Evolutionary conservation across 768 basidiomycete species (phyloP).

Genomic region (Termitomyces sp.): DNA sequence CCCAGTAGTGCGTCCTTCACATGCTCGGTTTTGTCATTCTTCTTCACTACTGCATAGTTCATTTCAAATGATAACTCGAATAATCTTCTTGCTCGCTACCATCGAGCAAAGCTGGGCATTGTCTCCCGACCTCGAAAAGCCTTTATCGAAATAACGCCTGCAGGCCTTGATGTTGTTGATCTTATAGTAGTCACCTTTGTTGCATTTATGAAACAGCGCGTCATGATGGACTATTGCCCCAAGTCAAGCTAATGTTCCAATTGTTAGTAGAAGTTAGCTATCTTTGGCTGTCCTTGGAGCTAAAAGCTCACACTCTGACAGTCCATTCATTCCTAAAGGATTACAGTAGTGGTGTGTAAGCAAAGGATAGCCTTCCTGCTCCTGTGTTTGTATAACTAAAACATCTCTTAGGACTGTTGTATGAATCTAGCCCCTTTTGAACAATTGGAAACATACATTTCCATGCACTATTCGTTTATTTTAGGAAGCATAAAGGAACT

Average conservation of each 20-base stretch:
- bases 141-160: constrained; percentile 24
- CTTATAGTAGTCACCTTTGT: constrained; percentile 25
- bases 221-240: constrained; percentile 7
- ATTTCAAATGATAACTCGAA: constrained; percentile 21
- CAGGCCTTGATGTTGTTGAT: constrained; percentile 21
- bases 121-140: constrained; percentile 24
- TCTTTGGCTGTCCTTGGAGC: not conserved
- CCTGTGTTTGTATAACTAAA: not conserved
- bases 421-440: not conserved
- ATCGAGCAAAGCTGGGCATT: constrained; percentile 25
- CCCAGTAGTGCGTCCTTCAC: constrained; percentile 24
- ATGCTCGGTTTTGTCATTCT: not conserved
- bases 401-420: not conserved
- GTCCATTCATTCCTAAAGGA: too few species aligned
- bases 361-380: not conserved
- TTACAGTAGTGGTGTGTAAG: too few species aligned
- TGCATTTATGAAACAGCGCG: constrained; percentile 18
- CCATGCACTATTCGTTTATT: not conserved
- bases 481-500: not conserved
- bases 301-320: not conserved
- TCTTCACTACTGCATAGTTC: constrained; percentile 17
- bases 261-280: not conserved
- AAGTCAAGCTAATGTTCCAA: not conserved
- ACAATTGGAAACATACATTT: not conserved
- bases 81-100: constrained; percentile 23